Conservation (phyloP, 352 stramenopile genomes). For the Globisporangium cederbergense region DNA sequence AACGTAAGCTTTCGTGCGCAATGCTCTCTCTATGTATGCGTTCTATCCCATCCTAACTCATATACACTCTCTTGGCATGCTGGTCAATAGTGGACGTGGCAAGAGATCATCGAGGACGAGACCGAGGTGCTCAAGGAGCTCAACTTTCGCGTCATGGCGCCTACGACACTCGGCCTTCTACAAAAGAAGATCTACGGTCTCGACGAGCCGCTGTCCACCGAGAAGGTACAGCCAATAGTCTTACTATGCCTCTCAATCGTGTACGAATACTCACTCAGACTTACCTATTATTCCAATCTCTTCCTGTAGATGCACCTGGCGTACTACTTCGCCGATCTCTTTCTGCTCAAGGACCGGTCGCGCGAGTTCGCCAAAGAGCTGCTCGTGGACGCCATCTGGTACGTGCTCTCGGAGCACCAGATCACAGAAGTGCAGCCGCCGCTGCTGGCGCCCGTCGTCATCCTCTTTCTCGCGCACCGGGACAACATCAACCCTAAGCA, state of each 20-base stretch:
- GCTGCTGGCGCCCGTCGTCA: slow-evolving; percentile 48
- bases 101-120: slow-evolving; percentile 54
- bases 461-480: slow-evolving; percentile 58
- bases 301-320: slow-evolving; percentile 35
- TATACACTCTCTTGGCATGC: too few relatives aligned
- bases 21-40: too few relatives aligned
- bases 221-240: slow-evolving; percentile 6
- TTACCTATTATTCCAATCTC: not conserved
- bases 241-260: too few relatives aligned
- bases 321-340: slow-evolving; percentile 56
- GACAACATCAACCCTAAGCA: slow-evolving; percentile 69
- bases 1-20: slow-evolving; percentile 36
- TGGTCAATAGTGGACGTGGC: slow-evolving; percentile 53
- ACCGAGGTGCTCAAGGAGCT: slow-evolving; percentile 38
- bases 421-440: slow-evolving; percentile 43
- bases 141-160: slow-evolving; percentile 52
- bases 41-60: not conserved
- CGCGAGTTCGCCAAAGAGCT: slow-evolving; percentile 41
- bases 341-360: slow-evolving; percentile 43
- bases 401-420: slow-evolving; percentile 41
- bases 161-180: slow-evolving; percentile 39
- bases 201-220: slow-evolving; percentile 3
- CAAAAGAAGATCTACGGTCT: slow-evolving; percentile 40
- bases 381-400: slow-evolving; percentile 60
- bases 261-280: not conserved